A percentile compares a stretch with the other conserved stretches of the same genome.
Conservation (phyloP, 164 flowering plant species). For the Sextonia rubra region DNA sequence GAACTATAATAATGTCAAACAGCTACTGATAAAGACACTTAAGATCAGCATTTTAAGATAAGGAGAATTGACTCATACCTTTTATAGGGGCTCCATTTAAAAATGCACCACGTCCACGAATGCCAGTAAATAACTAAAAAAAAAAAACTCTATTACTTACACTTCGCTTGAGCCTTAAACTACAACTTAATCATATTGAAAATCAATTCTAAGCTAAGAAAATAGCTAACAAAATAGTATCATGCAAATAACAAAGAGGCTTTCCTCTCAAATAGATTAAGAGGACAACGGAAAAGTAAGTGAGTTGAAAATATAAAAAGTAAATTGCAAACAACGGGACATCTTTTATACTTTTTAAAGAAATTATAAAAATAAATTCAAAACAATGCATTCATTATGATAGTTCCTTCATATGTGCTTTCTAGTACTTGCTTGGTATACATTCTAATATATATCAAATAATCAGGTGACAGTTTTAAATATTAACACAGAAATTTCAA, state of each 20-base stretch:
- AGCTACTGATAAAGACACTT: not conserved
- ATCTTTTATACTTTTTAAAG: too few species aligned
- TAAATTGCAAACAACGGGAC: not conserved
- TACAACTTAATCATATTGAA: not conserved
- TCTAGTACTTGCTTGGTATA: too few species aligned
- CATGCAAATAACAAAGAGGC: not conserved
- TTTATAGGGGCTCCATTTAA: conserved; percentile 82
- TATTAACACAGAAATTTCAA: too few species aligned
- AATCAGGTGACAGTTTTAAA: too few species aligned
- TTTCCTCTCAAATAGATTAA: not conserved
- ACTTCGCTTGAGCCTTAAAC: not conserved
- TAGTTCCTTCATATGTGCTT: not conserved
- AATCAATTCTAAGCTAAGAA: not conserved
- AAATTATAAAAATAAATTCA: not conserved
- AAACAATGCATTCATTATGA: not conserved
- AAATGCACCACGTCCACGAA: conserved; percentile 84
- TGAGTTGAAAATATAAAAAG: not conserved
- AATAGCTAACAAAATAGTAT: not conserved
- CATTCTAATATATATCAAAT: too few species aligned
- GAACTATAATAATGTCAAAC: not conserved
- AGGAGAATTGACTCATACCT: conserved; percentile 33
- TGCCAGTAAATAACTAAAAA: conserved; percentile 80
- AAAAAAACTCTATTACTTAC: conserved; percentile 2
- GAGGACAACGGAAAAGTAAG: not conserved
- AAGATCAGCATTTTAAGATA: not conserved